A percentile compares a stretch with the other conserved stretches of the same genome.
Conservation (phyloP, 257 asterid species). For the Marsdenia floribunda region DNA sequence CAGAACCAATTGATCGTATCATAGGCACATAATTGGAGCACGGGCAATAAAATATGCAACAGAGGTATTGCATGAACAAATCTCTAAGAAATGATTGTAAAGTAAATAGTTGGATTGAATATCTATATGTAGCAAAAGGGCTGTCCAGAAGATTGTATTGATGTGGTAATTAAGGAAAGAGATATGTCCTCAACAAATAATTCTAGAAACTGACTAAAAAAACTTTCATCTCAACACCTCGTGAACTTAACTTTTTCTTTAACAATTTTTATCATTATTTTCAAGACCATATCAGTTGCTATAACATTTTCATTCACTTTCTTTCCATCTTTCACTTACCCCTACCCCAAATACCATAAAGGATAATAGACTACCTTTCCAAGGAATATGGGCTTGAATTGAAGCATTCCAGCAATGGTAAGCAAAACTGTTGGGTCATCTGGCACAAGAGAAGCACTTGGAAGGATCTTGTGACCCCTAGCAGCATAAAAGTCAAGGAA, state of each 20-base stretch:
- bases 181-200: not conserved
- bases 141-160: not conserved
- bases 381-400: conserved; percentile 92
- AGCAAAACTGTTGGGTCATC: conserved; percentile 94
- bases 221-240: not conserved
- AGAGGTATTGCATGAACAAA: not conserved
- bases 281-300: not conserved
- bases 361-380: conserved; percentile 57
- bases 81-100: not conserved
- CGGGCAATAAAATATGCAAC: not conserved
- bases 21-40: not conserved
- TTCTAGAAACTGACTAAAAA: not conserved
- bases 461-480: conserved; percentile 78
- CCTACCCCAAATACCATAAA: not conserved
- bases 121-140: not conserved
- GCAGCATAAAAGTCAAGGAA: conserved; percentile 84
- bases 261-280: not conserved
- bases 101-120: not conserved
- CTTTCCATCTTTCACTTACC: not conserved
- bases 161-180: not conserved
- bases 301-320: not conserved
- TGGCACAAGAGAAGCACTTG: conserved; percentile 94
- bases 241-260: not conserved
- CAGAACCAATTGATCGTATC: not conserved
- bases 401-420: conserved; percentile 98